Evolutionary conservation across 306 rosid genomes (phyloP), one percentile per base, ranked within the genome.

Genomic region (Cajanus cajan): DNA sequence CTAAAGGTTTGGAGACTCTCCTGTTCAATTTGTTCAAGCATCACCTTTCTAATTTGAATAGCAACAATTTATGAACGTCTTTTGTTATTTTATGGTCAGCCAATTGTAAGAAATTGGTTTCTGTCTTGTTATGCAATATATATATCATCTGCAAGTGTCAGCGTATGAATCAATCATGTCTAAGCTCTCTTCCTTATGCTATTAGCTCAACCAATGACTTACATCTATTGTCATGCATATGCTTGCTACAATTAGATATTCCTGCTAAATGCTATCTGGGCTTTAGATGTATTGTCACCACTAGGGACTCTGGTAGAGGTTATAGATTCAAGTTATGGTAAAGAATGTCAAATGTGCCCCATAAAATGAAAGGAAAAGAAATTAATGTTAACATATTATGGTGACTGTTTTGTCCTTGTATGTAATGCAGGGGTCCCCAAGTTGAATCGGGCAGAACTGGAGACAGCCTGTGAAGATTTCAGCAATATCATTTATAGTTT

Each of bases 391-490:
- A 51, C 16, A 28, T 68, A 25, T 11, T n/a, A 8, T 54, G 69
- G 37, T 43, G 59, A 55, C 50, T 41, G n/a, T 43, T 7, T 33
- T 59, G 65, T 71, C 22, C 61, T 80, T 68, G 59, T 64, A 71
- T 76, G 80, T 43, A 72, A 81, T 87, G 61, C 73, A 96, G 99
- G 99, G 57, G 99, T 91, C 76, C 99, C 99, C 34, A 93, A 96
- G 76, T 71, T 96, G 88, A 96, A 96, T 79, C 81, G 91, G 51
- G 40, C 85, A 34, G 99, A 96, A 77, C 78, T 96, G 80, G 99
- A 89, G 87, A 89, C 87, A 37, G 99, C 99, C 51, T 96, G 99
- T 82, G 99, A 96, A 82, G 98, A 96, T 90, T 96, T 96, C 85
- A 96, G 98, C 87, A 96, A 96, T 81, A 96, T 96, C 64, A 83